Conservation (phyloP, 2,329 filamentous ascomycete genomes). For the Pseudocercospora fuligena region DNA sequence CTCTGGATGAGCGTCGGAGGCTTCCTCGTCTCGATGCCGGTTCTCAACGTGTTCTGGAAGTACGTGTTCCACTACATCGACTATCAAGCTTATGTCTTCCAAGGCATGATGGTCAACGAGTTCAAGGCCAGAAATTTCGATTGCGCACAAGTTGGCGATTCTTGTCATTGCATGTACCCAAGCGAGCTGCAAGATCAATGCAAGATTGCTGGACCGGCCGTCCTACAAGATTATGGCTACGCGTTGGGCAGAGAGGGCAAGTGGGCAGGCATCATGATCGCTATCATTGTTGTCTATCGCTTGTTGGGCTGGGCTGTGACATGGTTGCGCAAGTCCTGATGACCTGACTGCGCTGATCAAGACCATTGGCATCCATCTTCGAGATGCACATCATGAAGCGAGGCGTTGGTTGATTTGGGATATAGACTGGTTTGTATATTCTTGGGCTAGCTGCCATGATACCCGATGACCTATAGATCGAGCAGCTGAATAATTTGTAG, state of each 20-base stretch:
- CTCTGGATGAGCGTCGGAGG: conserved; percentile 88
- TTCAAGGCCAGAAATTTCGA: conserved; percentile 68
- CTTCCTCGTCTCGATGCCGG: conserved; percentile 74
- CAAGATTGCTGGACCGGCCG: conserved; percentile 69
- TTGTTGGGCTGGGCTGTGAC: conserved; percentile 65
- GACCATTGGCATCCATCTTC: conserved; percentile 6
- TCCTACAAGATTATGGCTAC: conserved; percentile 71
- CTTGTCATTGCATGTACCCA: conserved; percentile 72
- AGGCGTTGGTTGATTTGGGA: conserved; percentile 5
- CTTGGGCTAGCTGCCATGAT: background rate
- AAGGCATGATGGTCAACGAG: conserved; percentile 93
- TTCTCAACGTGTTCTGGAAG: conserved; percentile 81
- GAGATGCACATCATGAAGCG: background rate
- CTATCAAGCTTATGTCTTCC: conserved; percentile 84
- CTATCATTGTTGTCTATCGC: conserved; percentile 73
- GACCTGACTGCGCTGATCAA: background rate
- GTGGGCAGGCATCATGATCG: conserved; percentile 75
- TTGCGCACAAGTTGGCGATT: conserved; percentile 49
- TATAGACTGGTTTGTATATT: conserved; percentile 5
- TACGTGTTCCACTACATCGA: conserved; percentile 90
- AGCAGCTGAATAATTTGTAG: conserved; percentile 10
- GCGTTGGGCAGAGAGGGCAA: conserved; percentile 62
- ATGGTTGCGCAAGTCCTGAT: conserved; percentile 28
- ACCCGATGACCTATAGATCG: background rate
- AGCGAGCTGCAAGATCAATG: conserved; percentile 66